Evolutionary conservation across 2,329 filamentous ascomycete species (phyloP).

Genomic region (Trichothecium sympodiale): DNA sequence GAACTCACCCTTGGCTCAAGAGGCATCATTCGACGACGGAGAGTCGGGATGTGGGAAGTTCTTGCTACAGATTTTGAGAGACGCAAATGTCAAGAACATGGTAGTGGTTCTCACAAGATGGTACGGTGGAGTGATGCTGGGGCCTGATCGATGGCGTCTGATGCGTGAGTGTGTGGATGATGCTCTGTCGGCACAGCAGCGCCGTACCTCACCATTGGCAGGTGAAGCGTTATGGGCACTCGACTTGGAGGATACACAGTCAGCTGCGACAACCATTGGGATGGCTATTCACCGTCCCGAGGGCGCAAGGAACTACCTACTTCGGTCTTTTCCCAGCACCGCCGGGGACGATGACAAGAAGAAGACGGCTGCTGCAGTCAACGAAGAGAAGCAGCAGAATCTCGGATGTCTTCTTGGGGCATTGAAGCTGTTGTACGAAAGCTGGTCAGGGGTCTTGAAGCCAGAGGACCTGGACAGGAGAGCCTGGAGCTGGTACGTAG

Average conservation of each 20-base stretch:
- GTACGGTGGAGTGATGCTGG: constrained; percentile 52
- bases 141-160: constrained; percentile 50
- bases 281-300: constrained; percentile 69
- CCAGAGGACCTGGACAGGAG: constrained; percentile 59
- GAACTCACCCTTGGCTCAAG: constrained; percentile 28
- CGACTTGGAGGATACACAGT: constrained; percentile 39
- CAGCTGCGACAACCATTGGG: constrained; percentile 28
- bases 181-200: constrained; percentile 35
- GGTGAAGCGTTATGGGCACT: constrained; percentile 51
- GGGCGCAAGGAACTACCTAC: constrained; percentile 47
- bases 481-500: constrained; percentile 75
- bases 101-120: constrained; percentile 50
- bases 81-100: constrained; percentile 36
- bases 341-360: constrained; percentile 26
- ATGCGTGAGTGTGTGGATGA: constrained; percentile 47
- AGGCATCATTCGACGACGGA: constrained; percentile 49
- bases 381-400: constrained; percentile 57
- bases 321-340: constrained; percentile 46
- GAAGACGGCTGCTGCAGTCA: constrained; percentile 37
- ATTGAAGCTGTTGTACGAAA: constrained; percentile 59
- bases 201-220: constrained; percentile 21
- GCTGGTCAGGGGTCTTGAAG: constrained; percentile 57
- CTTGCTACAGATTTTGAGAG: constrained; percentile 41
- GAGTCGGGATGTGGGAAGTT: constrained; percentile 48
- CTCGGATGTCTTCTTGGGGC: constrained; percentile 59